A percentile compares a stretch with the other conserved stretches of the same genome.
phyloP scores from a whole-genome alignment of 2,329 filamentous ascomycete genomes.

The Aureobasidium sp. region DNA sequence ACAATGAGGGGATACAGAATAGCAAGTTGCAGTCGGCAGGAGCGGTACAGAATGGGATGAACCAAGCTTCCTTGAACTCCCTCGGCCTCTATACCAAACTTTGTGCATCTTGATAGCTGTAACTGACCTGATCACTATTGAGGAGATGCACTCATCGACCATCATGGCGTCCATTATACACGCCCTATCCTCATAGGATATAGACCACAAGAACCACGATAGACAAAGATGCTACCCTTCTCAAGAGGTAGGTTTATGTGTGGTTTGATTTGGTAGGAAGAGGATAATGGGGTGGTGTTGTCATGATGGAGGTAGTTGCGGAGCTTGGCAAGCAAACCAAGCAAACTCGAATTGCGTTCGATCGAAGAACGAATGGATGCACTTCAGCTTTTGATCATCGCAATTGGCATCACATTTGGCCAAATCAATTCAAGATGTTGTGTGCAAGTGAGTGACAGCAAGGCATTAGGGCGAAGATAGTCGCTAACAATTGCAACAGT shows the following conservation, averaged over 20 bases:
- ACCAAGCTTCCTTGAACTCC: background rate
- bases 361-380: background rate
- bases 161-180: too few relatives aligned
- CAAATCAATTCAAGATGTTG: constrained; percentile 22
- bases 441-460: constrained; percentile 30
- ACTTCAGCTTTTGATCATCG: background rate
- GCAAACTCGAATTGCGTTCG: constrained; percentile 1
- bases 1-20: too few relatives aligned
- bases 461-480: background rate
- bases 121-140: background rate
- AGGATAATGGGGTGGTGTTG: background rate
- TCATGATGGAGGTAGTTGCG: background rate
- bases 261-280: background rate
- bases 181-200: too few relatives aligned
- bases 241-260: too few relatives aligned
- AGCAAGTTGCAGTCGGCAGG: background rate
- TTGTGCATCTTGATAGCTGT: background rate
- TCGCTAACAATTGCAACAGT: constrained; percentile 46
- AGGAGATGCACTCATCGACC: background rate
- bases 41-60: background rate
- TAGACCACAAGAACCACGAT: too few relatives aligned
- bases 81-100: background rate
- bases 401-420: background rate
- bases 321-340: constrained; percentile 9
- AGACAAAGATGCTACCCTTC: too few relatives aligned